phyloP scores from a whole-genome alignment of 345 rosid species.

The Arabis alpina region DNA sequence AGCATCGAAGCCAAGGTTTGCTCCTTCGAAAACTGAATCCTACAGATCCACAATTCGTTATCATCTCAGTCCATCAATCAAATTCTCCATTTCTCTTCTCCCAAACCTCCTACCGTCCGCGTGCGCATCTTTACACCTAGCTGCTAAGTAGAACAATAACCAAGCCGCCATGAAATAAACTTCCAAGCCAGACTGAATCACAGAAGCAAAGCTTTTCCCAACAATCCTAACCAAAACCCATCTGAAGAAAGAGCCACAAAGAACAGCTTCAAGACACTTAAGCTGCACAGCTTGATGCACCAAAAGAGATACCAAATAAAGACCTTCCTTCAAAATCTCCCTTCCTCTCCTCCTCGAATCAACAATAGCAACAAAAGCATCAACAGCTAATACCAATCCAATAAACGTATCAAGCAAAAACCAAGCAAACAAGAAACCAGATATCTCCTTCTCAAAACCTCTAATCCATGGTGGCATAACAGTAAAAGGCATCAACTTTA shows the following conservation, averaged over 20 bases:
- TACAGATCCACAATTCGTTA: slow-evolving; percentile 31
- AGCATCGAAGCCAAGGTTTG: slow-evolving; percentile 41
- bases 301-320: slow-evolving; percentile 67
- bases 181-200: slow-evolving; percentile 76
- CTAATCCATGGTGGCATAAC: slow-evolving; percentile 79
- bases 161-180: slow-evolving; percentile 91
- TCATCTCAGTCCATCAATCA: slow-evolving; percentile 75
- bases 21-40: slow-evolving; percentile 31
- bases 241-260: slow-evolving; percentile 75
- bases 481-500: slow-evolving; percentile 92
- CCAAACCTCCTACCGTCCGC: slow-evolving; percentile 78
- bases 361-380: slow-evolving; percentile 83
- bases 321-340: slow-evolving; percentile 91
- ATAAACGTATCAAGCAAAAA: slow-evolving; percentile 73
- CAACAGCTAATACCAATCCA: slow-evolving; percentile 69
- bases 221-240: slow-evolving; percentile 56
- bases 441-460: slow-evolving; percentile 86
- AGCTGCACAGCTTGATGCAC: slow-evolving; percentile 78
- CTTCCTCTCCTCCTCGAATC: slow-evolving; percentile 85
- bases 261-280: slow-evolving; percentile 76
- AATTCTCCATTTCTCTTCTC: slow-evolving; percentile 79
- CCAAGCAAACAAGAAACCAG: slow-evolving; percentile 85
- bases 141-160: slow-evolving; percentile 80
- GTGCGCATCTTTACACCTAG: slow-evolving; percentile 72
- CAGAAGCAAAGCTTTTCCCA: slow-evolving; percentile 62